A percentile compares a stretch with the other conserved stretches of the same genome.
phyloP scores from a whole-genome alignment of 768 basidiomycete genomes.

The Daedaleopsis sinensis region DNA sequence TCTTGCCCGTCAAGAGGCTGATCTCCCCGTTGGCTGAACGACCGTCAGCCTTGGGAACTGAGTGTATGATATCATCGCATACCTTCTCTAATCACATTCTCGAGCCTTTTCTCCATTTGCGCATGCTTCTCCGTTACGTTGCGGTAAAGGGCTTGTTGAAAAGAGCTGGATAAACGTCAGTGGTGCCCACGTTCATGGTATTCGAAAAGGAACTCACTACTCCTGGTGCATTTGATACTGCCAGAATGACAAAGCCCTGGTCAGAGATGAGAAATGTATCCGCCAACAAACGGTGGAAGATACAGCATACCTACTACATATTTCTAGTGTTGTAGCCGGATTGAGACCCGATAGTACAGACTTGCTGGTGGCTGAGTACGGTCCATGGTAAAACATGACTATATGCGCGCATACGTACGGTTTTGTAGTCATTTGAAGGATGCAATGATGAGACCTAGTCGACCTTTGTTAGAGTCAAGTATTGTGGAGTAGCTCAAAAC shows the following conservation, averaged over 20 bases:
- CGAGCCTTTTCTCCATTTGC: conserved; percentile 82
- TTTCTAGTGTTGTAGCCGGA: conserved; percentile 77
- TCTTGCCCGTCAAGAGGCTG: conserved; percentile 67
- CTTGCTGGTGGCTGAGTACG: conserved; percentile 39
- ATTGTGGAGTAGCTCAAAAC: conserved; percentile 63
- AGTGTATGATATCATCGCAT: background rate
- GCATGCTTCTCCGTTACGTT: conserved; percentile 83
- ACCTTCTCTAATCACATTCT: conserved; percentile 88
- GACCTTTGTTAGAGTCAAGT: conserved; percentile 32
- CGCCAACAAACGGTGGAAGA: background rate
- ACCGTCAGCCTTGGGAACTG: background rate
- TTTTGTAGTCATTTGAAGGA: conserved; percentile 91
- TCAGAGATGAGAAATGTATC: background rate
- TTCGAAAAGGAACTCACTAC: conserved; percentile 46
- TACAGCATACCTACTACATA: conserved; percentile 66
- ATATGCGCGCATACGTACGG: conserved; percentile 56
- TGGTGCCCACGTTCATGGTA: conserved; percentile 2
- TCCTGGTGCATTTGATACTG: conserved; percentile 90
- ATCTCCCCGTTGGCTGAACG: conserved; percentile 76
- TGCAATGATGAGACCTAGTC: conserved; percentile 77
- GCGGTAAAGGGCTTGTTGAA: conserved; percentile 82
- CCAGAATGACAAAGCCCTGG: conserved; percentile 83
- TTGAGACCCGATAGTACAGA: conserved; percentile 83
- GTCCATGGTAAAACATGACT: conserved; percentile 1
- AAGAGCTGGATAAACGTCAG: conserved; percentile 51